A percentile compares a stretch with the other conserved stretches of the same genome.
phyloP scores from a whole-genome alignment of 352 stramenopile species.

The Plasmopara viticola region DNA sequence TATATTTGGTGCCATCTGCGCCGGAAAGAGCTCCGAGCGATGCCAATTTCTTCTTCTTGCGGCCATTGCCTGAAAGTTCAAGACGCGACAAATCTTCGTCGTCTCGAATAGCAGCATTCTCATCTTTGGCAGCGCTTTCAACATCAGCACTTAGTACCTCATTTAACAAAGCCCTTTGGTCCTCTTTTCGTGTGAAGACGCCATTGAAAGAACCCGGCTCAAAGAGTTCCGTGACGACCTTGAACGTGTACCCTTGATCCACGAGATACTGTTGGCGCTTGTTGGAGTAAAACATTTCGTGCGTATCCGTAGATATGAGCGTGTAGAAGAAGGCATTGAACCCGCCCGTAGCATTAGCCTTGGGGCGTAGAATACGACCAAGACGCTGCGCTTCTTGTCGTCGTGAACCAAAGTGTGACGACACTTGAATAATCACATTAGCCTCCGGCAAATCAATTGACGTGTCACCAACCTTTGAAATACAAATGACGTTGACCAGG shows the following conservation, averaged over 20 bases:
- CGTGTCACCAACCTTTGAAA: conserved; percentile 96
- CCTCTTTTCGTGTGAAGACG: conserved; percentile 77
- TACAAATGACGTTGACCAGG: conserved; percentile 86
- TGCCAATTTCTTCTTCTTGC: conserved; percentile 75
- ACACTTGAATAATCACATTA: conserved; percentile 99
- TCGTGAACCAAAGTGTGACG: conserved; percentile 97
- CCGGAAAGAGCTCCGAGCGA: conserved; percentile 74
- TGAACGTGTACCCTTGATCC: conserved; percentile 99
- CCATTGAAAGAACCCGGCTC: conserved; percentile 70
- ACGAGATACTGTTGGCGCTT: conserved; percentile 99
- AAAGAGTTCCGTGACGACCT: conserved; percentile 96
- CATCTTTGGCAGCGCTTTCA: conserved; percentile 73
- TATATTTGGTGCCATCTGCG: conserved; percentile 76
- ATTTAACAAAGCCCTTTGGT: conserved; percentile 66
- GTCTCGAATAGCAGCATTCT: conserved; percentile 77
- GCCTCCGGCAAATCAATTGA: conserved; percentile 99
- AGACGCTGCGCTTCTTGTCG: conserved; percentile 98
- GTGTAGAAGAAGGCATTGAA: conserved; percentile 99
- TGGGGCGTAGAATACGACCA: conserved; percentile 98
- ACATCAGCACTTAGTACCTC: conserved; percentile 79
- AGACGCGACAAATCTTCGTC: conserved; percentile 77
- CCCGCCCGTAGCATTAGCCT: conserved; percentile 91
- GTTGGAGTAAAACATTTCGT: conserved; percentile 99
- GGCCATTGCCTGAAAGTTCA: conserved; percentile 41
- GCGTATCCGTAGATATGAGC: conserved; percentile 97